Evolutionary conservation across 352 stramenopile genomes (phyloP).

Genomic region (Blastocystis sp.): DNA sequence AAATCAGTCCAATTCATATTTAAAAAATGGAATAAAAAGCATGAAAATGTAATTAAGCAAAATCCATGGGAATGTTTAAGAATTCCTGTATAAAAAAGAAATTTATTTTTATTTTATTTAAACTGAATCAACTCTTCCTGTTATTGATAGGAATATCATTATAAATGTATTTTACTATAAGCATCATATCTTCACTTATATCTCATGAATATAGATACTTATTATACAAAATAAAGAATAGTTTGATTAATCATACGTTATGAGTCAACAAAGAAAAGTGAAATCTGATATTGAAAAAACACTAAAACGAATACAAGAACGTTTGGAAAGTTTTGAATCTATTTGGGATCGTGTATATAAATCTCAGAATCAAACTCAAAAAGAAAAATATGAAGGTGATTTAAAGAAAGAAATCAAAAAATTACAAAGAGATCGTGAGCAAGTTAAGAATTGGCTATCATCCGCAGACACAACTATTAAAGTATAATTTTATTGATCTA

Average conservation of each 20-base stretch:
- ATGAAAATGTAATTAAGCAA: no score
- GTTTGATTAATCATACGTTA: no score
- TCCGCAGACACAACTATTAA: slow-evolving; percentile 14
- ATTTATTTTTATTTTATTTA: no score
- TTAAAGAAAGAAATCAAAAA: slow-evolving; percentile 38
- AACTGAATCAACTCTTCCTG: no score
- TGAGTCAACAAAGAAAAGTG: slow-evolving; percentile 4
- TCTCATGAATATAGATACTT: no score
- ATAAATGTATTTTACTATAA: no score
- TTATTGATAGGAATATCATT: no score
- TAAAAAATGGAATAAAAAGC: no score
- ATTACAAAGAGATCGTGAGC: slow-evolving; percentile 24
- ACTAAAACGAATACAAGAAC: slow-evolving; percentile 30
- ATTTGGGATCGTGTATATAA: slow-evolving; percentile 12
- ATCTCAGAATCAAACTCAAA: slow-evolving; percentile 14
- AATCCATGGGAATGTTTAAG: no score
- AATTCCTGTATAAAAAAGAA: no score
- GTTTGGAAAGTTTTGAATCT: slow-evolving; percentile 10
- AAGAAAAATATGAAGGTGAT: slow-evolving; percentile 37
- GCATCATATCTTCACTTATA: no score
- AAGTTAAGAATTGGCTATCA: slow-evolving; percentile 5
- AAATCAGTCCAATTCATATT: no score
- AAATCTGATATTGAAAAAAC: slow-evolving; percentile 35
- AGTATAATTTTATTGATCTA: not conserved
- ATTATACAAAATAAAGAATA: slow-evolving; percentile 36